A percentile compares a stretch with the other conserved stretches of the same genome.
Evolutionary conservation across 1,139 yeast genomes (phyloP).

Genomic region (Hemisphaericaspora subhashii): DNA sequence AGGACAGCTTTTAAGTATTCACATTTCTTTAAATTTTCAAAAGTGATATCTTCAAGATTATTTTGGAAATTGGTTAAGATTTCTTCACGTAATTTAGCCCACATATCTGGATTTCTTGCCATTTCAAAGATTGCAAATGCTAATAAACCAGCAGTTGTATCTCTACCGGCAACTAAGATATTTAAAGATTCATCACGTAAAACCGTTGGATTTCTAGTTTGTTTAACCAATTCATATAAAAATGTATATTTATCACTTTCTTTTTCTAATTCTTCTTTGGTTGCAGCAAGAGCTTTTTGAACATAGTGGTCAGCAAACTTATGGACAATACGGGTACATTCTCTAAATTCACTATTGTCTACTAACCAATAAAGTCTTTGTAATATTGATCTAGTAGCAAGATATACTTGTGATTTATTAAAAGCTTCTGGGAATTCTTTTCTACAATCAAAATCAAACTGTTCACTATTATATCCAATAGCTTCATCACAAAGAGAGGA

Average conservation of each 20-base stretch:
- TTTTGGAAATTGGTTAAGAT: conserved; percentile 31
- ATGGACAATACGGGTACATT: conserved; percentile 24
- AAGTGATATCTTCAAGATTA: conserved; percentile 27
- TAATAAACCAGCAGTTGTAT: conserved; percentile 47
- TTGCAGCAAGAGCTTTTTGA: conserved; percentile 28
- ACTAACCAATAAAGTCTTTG: conserved; percentile 28
- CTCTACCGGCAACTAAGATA: conserved; percentile 48
- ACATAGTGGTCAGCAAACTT: conserved; percentile 30
- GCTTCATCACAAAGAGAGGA: conserved; percentile 30
- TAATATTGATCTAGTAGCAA: conserved; percentile 30
- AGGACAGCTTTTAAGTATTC: conserved; percentile 47
- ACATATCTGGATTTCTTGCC: conserved; percentile 40
- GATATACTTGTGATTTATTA: conserved; percentile 28
- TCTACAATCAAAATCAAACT: conserved; percentile 18
- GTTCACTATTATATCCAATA: conserved; percentile 18
- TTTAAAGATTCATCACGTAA: conserved; percentile 47
- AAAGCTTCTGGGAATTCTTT: conserved; percentile 29
- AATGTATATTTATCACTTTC: conserved; percentile 32
- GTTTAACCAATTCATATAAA: conserved; percentile 46
- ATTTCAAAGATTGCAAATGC: conserved; percentile 45
- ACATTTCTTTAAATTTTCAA: conserved; percentile 51
- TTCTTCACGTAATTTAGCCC: conserved; percentile 33
- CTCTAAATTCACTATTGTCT: conserved; percentile 24
- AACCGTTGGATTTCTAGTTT: conserved; percentile 42
- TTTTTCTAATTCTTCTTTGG: conserved; percentile 28